Conservation (phyloP, 2,329 filamentous ascomycete species). For the Phaeoacremonium minimum region DNA sequence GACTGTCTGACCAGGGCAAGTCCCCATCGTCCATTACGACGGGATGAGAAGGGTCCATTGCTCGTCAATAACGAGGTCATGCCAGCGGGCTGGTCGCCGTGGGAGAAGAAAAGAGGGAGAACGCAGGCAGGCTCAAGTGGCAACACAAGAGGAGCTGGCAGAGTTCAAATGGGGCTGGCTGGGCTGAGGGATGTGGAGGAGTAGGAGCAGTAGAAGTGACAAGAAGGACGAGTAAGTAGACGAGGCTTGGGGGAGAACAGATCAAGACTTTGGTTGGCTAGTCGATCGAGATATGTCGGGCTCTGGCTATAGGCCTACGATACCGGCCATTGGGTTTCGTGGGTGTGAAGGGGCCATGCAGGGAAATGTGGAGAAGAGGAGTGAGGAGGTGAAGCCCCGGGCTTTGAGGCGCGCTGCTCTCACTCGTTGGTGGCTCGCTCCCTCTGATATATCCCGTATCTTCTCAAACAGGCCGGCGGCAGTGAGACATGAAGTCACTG, state of each 20-base stretch:
- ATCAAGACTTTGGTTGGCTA: constrained; percentile 8
- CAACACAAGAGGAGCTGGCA: neutral
- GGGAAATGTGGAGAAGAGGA: constrained; percentile 7
- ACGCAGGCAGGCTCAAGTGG: too few species aligned
- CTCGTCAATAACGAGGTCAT: constrained; percentile 38
- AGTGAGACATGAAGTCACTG: neutral
- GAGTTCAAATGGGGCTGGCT: too few species aligned
- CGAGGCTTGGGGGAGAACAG: constrained; percentile 1
- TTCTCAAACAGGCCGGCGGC: neutral
- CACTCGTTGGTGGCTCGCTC: too few species aligned
- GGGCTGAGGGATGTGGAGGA: neutral
- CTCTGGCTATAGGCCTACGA: constrained; percentile 4
- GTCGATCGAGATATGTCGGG: constrained; percentile 11
- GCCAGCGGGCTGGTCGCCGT: constrained; percentile 19
- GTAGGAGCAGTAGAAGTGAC: constrained; percentile 4
- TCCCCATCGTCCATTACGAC: constrained; percentile 36
- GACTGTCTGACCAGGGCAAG: constrained; percentile 39
- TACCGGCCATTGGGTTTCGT: too few species aligned
- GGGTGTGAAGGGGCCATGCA: constrained; percentile 4
- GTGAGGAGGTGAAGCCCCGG: constrained; percentile 8
- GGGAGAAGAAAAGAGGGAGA: constrained; percentile 2
- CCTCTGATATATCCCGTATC: too few species aligned
- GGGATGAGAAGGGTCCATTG: constrained; percentile 41
- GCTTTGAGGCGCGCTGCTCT: too few species aligned
- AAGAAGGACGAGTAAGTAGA: neutral